Evolutionary conservation across 345 rosid species (phyloP), one percentile per base, ranked within the genome.

Genomic region (Populus nigra): DNA sequence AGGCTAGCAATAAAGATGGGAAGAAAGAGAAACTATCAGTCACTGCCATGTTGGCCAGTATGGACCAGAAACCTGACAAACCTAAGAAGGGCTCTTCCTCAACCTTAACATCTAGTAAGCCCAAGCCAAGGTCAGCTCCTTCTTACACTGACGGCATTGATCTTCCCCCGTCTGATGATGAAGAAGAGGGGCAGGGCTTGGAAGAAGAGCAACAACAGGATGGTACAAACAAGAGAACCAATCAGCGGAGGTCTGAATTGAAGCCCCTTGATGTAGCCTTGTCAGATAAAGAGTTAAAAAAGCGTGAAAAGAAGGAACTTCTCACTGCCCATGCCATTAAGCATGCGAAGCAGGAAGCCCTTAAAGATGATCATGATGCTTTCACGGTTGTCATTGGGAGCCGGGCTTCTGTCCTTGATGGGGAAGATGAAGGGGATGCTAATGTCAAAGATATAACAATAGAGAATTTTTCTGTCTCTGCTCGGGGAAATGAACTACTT

Each of bases 311-410:
- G 86, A 93, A 92, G 79, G 97, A 92, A 67, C 77, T 87, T 73
- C 76, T 84, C 73, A 92, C 90, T 62, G 85, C 91, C 5, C 68
- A 84, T 74, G 90, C 87, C 53, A 85, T 57, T 0, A 93, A 90
- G 77, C 81, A 78, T 65, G 97, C 97, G 3, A 92, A 83, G 86
- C 73, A 76, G 75, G 99, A 93, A 80, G 99, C 98, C 45, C 86
- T 96, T 77, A 96, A 53, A 85, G 98, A 96, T 55, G 99, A 96
- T 72, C 96, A 72, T 79, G 99, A 96, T 84, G 99, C 99, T 16
- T 96, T 96, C 75, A 90, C 98, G 5, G 99, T 96, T 36, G 97
- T 91, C 57, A 93, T 93, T 71, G 98, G 99, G 69, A 96, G 92
- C 76, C 88, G 88, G 83, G 80, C 98, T 31, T 84, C 97, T 1